Conservation (phyloP, 2,329 filamentous ascomycete species). For the Calycina herbarum region DNA sequence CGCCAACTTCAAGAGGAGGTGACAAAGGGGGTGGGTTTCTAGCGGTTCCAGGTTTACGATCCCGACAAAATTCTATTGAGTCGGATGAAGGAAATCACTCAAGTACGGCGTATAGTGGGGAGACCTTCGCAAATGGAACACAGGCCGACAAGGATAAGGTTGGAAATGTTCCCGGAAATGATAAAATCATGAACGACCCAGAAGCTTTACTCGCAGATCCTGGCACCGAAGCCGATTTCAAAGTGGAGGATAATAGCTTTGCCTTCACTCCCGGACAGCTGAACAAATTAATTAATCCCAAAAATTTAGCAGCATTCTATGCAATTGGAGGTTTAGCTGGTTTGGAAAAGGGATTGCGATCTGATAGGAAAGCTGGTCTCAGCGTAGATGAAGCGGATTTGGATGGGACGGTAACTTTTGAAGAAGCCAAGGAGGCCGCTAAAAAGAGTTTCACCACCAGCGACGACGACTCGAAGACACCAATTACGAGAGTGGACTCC, state of each 20-base stretch:
- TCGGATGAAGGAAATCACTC: slow-evolving; percentile 56
- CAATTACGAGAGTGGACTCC: slow-evolving; percentile 24
- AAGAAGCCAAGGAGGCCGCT: slow-evolving; percentile 51
- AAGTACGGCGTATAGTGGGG: slow-evolving; percentile 42
- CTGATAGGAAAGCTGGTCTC: slow-evolving; percentile 63
- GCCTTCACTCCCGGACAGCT: slow-evolving; percentile 73
- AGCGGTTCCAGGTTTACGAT: slow-evolving; percentile 62
- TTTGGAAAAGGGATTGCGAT: slow-evolving; percentile 71
- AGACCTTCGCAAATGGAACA: slow-evolving; percentile 45
- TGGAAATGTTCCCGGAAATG: slow-evolving; percentile 40
- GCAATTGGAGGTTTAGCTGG: slow-evolving; percentile 72
- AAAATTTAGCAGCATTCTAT: slow-evolving; percentile 72
- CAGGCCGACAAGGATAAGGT: slow-evolving; percentile 44
- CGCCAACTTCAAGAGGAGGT: slow-evolving; percentile 54
- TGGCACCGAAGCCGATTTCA: slow-evolving; percentile 69
- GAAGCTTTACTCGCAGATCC: slow-evolving; percentile 57
- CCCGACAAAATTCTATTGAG: slow-evolving; percentile 64
- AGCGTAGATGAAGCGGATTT: slow-evolving; percentile 67
- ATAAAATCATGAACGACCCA: slow-evolving; percentile 54
- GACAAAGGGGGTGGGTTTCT: slow-evolving; percentile 55
- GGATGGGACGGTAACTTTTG: slow-evolving; percentile 66
- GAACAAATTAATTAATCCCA: slow-evolving; percentile 77
- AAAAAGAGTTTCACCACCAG: slow-evolving; percentile 8
- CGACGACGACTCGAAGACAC: slow-evolving; percentile 37
- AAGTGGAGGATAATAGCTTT: slow-evolving; percentile 67